Percentiles rank a stretch among this genome's conserved stretches.
These are phyloP conservation scores for Suillus plorans DNA, from an alignment of 768 basidiomycete species.

Conservation along the genomic window DNA sequence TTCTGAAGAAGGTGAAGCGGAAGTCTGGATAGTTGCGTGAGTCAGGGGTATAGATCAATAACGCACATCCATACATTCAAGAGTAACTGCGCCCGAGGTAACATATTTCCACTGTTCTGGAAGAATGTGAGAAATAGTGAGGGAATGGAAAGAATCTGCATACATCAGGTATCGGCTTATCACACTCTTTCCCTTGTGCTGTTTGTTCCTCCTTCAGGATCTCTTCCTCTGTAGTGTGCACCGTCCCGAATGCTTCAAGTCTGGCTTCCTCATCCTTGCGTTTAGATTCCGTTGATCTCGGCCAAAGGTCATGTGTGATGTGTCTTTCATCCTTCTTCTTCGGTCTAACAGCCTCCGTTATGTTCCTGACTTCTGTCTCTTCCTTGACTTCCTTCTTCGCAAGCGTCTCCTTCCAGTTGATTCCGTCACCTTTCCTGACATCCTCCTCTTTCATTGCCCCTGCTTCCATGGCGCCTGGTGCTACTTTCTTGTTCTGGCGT, in stretches of 20 bases:
- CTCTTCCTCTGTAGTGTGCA: conserved; percentile 25
- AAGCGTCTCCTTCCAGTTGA: conserved; percentile 22
- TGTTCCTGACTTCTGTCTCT: conserved; percentile 1
- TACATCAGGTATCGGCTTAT: neutral
- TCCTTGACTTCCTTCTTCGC: too few relatives aligned
- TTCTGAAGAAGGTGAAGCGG: neutral
- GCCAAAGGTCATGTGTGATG: conserved; percentile 6
- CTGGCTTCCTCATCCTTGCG: conserved; percentile 13
- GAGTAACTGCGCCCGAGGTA: neutral
- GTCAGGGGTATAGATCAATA: neutral
- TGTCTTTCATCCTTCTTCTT: conserved; percentile 22
- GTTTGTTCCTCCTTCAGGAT: conserved; percentile 25
- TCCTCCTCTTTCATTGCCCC: conserved; percentile 11
- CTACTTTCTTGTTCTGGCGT: neutral
- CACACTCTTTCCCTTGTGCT: conserved; percentile 9
- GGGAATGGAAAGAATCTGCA: neutral
- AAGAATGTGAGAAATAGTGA: neutral
- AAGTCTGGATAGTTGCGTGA: neutral
- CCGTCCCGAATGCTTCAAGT: conserved; percentile 2
- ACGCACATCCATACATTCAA: neutral
- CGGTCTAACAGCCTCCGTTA: conserved; percentile 13
- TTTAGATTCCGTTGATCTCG: conserved; percentile 25
- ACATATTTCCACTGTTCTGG: neutral
- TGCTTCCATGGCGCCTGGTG: neutral
- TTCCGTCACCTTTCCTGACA: conserved; percentile 21